Base-by-base conservation (phyloP, 345 rosid species). In the Gossypium anomalum region DNA sequence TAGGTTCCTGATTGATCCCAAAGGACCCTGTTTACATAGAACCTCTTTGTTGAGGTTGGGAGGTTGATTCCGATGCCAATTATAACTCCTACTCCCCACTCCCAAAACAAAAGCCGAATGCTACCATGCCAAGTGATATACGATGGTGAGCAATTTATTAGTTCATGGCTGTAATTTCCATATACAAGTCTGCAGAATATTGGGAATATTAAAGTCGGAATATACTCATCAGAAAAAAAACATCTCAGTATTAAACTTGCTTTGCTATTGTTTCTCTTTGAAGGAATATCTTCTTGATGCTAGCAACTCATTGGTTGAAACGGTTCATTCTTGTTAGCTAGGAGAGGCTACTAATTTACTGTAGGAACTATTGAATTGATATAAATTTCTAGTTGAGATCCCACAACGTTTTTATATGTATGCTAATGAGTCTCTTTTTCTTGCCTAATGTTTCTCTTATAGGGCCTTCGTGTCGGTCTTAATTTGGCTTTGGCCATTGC, bases 401-500 rank as follows among this genome's bases (percentile, higher is more conserved):
- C 45, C 2, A 16, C 20, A 27, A 27, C 51, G 7, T 23, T 34
- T 34, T 69, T 69, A 16, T 17, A 17, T 68, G 44, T 51, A 51
- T 79, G 64, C 47, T 72, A 67, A 72, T 78, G 62, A 19, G 45
- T 43, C 49, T 56, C 74, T 57, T 62, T 57, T 29, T 53, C 56
- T 77, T 70, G 16, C 75, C 76, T 76, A 11, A 22, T 68, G 29
- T 23, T 73, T 67, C 34, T 78, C 74, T 60, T 80, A 76, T 75
- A 95, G 99, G 99, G 96, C 75, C 86, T 95, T 73, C 95, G 90
- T 44, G 99, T 93, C 74, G 99, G 99, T 79, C 80, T 93, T 74
- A 95, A 95, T 84, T 84, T 93, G 83, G 99, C 99, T 51, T 75
- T 95, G 79, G 98, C 99, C 78, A 95, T 95, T 71, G 98, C 99